These are phyloP conservation scores for Penicillium aurantiogriseum DNA, from an alignment of 2,329 filamentous ascomycete species.

Conservation along the genomic window DNA sequence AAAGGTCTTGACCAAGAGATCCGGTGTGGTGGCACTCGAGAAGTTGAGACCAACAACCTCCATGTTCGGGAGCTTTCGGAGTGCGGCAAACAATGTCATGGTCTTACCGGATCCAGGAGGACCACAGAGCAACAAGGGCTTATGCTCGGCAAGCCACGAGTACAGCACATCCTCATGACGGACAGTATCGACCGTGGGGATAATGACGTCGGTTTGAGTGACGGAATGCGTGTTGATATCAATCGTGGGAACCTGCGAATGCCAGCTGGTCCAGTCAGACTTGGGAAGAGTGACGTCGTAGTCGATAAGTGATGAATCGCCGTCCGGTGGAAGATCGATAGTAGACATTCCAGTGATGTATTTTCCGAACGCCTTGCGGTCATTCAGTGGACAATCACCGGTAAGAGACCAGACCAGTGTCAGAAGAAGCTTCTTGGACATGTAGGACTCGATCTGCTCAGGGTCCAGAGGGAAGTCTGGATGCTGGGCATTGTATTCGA, in stretches of 20 bases:
- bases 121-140: slow-evolving; percentile 91
- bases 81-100: slow-evolving; percentile 97
- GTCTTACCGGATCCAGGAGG: slow-evolving; percentile 99
- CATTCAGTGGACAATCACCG: slow-evolving; percentile 83
- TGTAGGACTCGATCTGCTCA: slow-evolving; percentile 83
- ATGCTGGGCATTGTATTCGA: slow-evolving; percentile 95
- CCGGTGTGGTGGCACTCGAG: slow-evolving; percentile 95
- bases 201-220: slow-evolving; percentile 96
- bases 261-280: slow-evolving; percentile 89
- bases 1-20: slow-evolving; percentile 97
- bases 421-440: slow-evolving; percentile 90
- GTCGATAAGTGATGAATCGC: slow-evolving; percentile 82
- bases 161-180: slow-evolving; percentile 99
- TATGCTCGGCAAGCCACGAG: slow-evolving; percentile 98
- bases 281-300: slow-evolving; percentile 86
- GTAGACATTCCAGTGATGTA: slow-evolving; percentile 77
- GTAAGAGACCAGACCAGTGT: slow-evolving; percentile 94
- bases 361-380: slow-evolving; percentile 88
- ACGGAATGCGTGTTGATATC: slow-evolving; percentile 99
- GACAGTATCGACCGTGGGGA: slow-evolving; percentile 94
- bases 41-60: slow-evolving; percentile 99
- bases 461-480: slow-evolving; percentile 88
- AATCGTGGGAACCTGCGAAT: slow-evolving; percentile 86
- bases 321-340: slow-evolving; percentile 78
- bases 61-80: slow-evolving; percentile 97